A percentile compares a stretch with the other conserved stretches of the same genome.
Conservation (phyloP, 2,329 filamentous ascomycete genomes). For the Neurospora sp. region DNA sequence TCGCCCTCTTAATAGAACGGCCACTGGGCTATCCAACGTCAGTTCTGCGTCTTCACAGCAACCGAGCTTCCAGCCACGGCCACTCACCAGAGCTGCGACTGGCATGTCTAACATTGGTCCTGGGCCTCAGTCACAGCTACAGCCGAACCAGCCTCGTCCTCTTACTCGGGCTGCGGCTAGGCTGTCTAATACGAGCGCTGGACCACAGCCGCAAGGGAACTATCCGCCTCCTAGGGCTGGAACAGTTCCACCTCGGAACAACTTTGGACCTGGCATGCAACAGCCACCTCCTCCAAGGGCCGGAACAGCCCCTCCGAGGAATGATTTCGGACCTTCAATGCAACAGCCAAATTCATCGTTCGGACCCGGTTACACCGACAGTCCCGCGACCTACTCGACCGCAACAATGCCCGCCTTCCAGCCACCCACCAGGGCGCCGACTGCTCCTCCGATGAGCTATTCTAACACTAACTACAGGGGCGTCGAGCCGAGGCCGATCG, state of each 20-base stretch:
- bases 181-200: constrained; percentile 18
- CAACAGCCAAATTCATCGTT: constrained; percentile 12
- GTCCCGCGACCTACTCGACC: constrained; percentile 17
- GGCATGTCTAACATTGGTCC: constrained; percentile 5
- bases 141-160: constrained; percentile 3
- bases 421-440: constrained; percentile 17
- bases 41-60: constrained; percentile 13
- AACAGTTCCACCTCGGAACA: background rate
- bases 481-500: background rate
- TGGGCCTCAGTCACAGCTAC: constrained; percentile 5
- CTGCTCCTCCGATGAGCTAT: constrained; percentile 1
- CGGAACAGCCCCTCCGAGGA: constrained; percentile 11
- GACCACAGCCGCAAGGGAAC: constrained; percentile 1
- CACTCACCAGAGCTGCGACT: constrained; percentile 3
- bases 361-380: constrained; percentile 15
- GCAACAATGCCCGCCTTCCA: constrained; percentile 20
- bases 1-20: constrained; percentile 13
- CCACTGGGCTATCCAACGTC: constrained; percentile 17
- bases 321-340: constrained; percentile 14
- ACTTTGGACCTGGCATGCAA: background rate
- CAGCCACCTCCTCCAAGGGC: background rate
- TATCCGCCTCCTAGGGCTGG: background rate
- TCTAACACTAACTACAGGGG: constrained; percentile 10
- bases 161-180: constrained; percentile 16
- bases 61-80: background rate